Conservation (phyloP, 2,329 filamentous ascomycete genomes). For the Colletotrichum orbiculare region DNA sequence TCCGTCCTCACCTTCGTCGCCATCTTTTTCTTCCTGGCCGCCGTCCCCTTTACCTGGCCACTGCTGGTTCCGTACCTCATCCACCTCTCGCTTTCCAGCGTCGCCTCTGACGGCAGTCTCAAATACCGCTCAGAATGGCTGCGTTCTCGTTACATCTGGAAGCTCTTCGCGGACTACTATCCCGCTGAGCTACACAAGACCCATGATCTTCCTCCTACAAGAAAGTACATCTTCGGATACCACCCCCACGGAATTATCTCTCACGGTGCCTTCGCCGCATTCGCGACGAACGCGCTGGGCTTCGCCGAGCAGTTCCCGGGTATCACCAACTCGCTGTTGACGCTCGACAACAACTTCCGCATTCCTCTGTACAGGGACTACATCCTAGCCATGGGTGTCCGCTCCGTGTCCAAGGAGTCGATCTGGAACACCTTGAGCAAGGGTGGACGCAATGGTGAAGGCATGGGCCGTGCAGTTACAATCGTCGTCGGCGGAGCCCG, state of each 20-base stretch:
- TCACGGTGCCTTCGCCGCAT: constrained; percentile 93
- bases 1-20: constrained; percentile 78
- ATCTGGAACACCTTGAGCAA: constrained; percentile 88
- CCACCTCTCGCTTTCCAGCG: constrained; percentile 83
- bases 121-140: constrained; percentile 79
- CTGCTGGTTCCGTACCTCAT: constrained; percentile 80
- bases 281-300: constrained; percentile 88
- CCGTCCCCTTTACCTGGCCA: constrained; percentile 93
- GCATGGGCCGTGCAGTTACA: constrained; percentile 94
- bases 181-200: constrained; percentile 90
- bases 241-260: constrained; percentile 98
- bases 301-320: constrained; percentile 91
- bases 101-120: constrained; percentile 79
- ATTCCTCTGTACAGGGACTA: constrained; percentile 96
- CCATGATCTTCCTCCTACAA: constrained; percentile 78
- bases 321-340: constrained; percentile 93
- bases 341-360: constrained; percentile 95
- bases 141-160: constrained; percentile 82
- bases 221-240: constrained; percentile 97
- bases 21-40: constrained; percentile 89
- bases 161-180: constrained; percentile 91
- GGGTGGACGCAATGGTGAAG: constrained; percentile 80
- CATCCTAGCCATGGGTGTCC: constrained; percentile 86
- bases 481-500: constrained; percentile 94
- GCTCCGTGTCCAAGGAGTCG: constrained; percentile 89